Conservation (phyloP, 352 stramenopile species). For the Globisporangium spinosum region DNA sequence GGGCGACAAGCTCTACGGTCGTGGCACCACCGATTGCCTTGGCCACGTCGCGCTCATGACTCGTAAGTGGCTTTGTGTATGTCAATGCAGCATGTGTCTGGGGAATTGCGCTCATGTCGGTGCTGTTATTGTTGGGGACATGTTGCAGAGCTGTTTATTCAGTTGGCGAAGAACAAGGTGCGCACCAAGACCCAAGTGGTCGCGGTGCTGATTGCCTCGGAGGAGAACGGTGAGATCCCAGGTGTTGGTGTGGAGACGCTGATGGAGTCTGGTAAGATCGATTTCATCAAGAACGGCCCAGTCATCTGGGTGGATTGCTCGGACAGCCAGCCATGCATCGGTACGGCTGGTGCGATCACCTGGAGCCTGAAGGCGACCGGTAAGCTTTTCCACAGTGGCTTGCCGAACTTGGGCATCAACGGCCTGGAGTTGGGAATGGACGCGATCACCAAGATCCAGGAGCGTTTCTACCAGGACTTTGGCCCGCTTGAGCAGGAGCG, state of each 20-base stretch:
- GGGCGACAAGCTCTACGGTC: conserved; percentile 90
- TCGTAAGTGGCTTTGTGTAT: conserved; percentile 18
- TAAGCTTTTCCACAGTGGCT: conserved; percentile 90
- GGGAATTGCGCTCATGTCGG: neutral
- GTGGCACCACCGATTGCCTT: conserved; percentile 91
- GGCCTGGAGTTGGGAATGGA: conserved; percentile 88
- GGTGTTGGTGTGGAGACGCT: conserved; percentile 89
- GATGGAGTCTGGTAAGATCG: conserved; percentile 85
- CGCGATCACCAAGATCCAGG: conserved; percentile 79
- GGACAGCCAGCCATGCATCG: conserved; percentile 91
- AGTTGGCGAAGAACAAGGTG: conserved; percentile 77
- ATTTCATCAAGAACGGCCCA: conserved; percentile 91
- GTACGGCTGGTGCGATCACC: conserved; percentile 82
- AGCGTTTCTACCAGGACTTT: conserved; percentile 90
- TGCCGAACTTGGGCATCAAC: conserved; percentile 90
- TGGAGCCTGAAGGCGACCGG: conserved; percentile 90
- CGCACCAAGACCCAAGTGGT: conserved; percentile 73
- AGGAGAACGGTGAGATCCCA: conserved; percentile 81
- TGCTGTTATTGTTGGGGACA: neutral
- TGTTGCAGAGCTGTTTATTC: conserved; percentile 49
- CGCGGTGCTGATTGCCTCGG: conserved; percentile 88
- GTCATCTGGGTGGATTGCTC: conserved; percentile 92
- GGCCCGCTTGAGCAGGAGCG: conserved; percentile 73
- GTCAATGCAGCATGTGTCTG: neutral
- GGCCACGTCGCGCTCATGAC: conserved; percentile 91